phyloP scores from a whole-genome alignment of 148 eudicot genomes.

The Diospyros kaki region DNA sequence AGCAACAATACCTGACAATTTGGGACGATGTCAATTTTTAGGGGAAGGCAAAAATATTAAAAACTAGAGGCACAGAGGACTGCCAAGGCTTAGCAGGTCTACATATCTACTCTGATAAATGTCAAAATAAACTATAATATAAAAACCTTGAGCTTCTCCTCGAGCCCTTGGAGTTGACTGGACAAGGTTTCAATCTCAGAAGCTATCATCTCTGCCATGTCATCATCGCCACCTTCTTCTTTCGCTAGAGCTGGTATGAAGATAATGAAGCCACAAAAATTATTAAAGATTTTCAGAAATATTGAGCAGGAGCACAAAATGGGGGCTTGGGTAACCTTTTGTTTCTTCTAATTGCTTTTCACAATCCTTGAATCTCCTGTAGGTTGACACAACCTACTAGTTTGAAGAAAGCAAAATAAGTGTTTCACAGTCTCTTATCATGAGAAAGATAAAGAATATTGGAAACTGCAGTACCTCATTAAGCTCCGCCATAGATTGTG shows the following conservation, averaged over 20 bases:
- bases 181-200: constrained; percentile 67
- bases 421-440: background rate
- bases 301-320: background rate
- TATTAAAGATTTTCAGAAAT: background rate
- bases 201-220: constrained; percentile 87
- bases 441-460: background rate
- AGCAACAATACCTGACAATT: constrained; percentile 62
- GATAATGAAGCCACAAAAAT: background rate
- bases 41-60: background rate
- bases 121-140: background rate
- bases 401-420: constrained; percentile 11
- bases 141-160: constrained; percentile 80
- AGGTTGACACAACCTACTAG: constrained; percentile 69
- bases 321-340: constrained; percentile 48
- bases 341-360: constrained; percentile 87
- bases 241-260: constrained; percentile 57
- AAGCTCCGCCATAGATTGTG: constrained; percentile 87
- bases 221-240: constrained; percentile 76
- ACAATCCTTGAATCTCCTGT: constrained; percentile 75
- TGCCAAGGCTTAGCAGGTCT: background rate
- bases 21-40: constrained; percentile 8
- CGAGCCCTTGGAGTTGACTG: constrained; percentile 60
- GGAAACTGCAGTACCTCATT: constrained; percentile 53
- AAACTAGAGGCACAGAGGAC: background rate
- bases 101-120: background rate